These are phyloP conservation scores for Cylindrodendrum hubeiense DNA, from an alignment of 2,329 filamentous ascomycete genomes.

Conservation along the genomic window DNA sequence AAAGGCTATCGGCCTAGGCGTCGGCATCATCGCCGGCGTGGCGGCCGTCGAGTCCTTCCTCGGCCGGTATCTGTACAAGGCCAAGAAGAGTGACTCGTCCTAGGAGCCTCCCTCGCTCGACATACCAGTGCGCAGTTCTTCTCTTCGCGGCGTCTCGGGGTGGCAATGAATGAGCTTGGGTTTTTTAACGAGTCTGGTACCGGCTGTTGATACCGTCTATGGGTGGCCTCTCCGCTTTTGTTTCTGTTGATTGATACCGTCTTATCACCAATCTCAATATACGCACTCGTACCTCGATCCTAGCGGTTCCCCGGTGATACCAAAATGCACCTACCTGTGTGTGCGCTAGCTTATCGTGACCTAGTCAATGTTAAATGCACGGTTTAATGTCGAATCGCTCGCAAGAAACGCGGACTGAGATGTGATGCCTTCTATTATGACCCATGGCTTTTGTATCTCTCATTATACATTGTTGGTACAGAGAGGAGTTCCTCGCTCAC, in stretches of 20 bases:
- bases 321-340: no score
- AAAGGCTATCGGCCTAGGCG: slow-evolving; percentile 63
- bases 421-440: slow-evolving; percentile 45
- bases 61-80: slow-evolving; percentile 59
- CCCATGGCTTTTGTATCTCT: slow-evolving; percentile 32
- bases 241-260: slow-evolving; percentile 36
- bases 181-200: slow-evolving; percentile 29
- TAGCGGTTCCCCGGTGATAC: neutral
- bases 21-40: slow-evolving; percentile 63
- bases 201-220: slow-evolving; percentile 18
- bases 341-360: no score
- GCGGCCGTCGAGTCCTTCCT: slow-evolving; percentile 64
- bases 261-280: slow-evolving; percentile 38
- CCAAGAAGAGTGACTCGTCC: slow-evolving; percentile 49
- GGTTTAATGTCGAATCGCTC: no score
- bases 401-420: slow-evolving; percentile 28
- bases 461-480: slow-evolving; percentile 46
- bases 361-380: no score
- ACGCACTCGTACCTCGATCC: slow-evolving; percentile 13
- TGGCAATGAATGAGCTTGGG: slow-evolving; percentile 6
- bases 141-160: slow-evolving; percentile 20
- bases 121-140: neutral
- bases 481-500: slow-evolving; percentile 31
- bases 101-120: slow-evolving; percentile 14
- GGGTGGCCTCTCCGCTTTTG: slow-evolving; percentile 32